Conservation (phyloP, 495 filamentous ascomycete species). For the Platismatia glauca region DNA sequence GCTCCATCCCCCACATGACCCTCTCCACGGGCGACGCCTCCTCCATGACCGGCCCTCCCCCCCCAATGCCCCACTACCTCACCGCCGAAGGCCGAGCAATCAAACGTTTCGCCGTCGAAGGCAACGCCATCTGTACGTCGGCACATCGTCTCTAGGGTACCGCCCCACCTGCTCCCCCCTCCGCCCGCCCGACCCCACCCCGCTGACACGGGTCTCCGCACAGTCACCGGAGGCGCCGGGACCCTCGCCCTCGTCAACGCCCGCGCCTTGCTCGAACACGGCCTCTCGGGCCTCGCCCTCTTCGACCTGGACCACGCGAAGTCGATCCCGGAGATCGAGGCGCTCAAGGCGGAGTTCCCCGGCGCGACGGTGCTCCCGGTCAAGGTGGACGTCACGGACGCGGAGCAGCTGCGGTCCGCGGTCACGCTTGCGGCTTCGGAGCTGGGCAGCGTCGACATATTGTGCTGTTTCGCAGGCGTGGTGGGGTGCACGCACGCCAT, state of each 20-base stretch:
- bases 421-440: slow-evolving; percentile 32
- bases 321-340: slow-evolving; percentile 32
- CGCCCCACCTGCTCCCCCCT: background rate
- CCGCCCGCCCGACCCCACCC: background rate
- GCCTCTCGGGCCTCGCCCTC: slow-evolving; percentile 49
- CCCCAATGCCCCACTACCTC: slow-evolving; percentile 34
- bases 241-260: slow-evolving; percentile 52
- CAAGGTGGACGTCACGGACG: slow-evolving; percentile 52
- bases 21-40: slow-evolving; percentile 42
- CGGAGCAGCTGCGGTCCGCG: slow-evolving; percentile 37
- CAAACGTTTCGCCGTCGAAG: slow-evolving; percentile 51
- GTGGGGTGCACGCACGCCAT: slow-evolving; percentile 50
- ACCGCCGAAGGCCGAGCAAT: slow-evolving; percentile 40
- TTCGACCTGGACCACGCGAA: slow-evolving; percentile 50
- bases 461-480: slow-evolving; percentile 61
- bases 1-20: slow-evolving; percentile 51
- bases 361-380: slow-evolving; percentile 36
- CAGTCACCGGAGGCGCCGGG: slow-evolving; percentile 61
- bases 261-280: slow-evolving; percentile 64
- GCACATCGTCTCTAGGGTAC: slow-evolving; percentile 16
- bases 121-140: slow-evolving; percentile 47
- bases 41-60: slow-evolving; percentile 42
- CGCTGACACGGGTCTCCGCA: slow-evolving; percentile 15
- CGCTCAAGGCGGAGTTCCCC: slow-evolving; percentile 46
- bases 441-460: slow-evolving; percentile 47